Evolutionary conservation across 1,139 yeast species (phyloP), one percentile per base, ranked within the genome.

Genomic region (Saccharomyces hybrid): DNA sequence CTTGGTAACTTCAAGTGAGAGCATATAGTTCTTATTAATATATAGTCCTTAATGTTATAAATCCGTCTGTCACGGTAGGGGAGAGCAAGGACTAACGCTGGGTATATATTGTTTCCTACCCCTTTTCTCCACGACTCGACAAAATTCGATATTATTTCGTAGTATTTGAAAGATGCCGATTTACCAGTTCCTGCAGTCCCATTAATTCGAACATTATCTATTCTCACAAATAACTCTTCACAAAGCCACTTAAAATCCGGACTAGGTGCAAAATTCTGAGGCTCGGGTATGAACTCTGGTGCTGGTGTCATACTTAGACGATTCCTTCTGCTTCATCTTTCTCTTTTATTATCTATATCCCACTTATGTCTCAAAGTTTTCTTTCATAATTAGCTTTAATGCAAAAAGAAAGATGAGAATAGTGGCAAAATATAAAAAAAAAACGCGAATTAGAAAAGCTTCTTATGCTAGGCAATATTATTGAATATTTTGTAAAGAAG

Each of bases 41-140:
- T 75, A 8, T 71, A 70, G 56, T 85, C 88, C 61, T 77, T 77
- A 50, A 83, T 75, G 61, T 77, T 75, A 64, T 79, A 84, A 11
- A 75, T 66, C 28, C 89, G 69, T 13, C 67, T 70, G 54, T 85
- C 85, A 60, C 81, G 77, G 57, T 81, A 80, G 0, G 95, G 91
- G 25, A 85, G 70, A 2, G 83, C 74, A 48, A 90, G 72, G 42
- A 83, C 72, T 13, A 87, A 75, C 0, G 84, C 83, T 0, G 95
- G 93, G 61, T 78, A 84, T 4, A 89, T 76, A 66, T 90, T 83
- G 34, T 75, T 68, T 0, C 96, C 96, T 3, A 88, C 85, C 34
- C 81, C 80, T 13, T 73, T 71, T 54, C 84, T 75, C 84, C 90
- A 90, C 26, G 78, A 72, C 3, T 73, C 68, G 50, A 87, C 74